A percentile compares a stretch with the other conserved stretches of the same genome.
Evolutionary conservation across 1,139 yeast genomes (phyloP).

Genomic region (Geotrichum histeridarum): DNA sequence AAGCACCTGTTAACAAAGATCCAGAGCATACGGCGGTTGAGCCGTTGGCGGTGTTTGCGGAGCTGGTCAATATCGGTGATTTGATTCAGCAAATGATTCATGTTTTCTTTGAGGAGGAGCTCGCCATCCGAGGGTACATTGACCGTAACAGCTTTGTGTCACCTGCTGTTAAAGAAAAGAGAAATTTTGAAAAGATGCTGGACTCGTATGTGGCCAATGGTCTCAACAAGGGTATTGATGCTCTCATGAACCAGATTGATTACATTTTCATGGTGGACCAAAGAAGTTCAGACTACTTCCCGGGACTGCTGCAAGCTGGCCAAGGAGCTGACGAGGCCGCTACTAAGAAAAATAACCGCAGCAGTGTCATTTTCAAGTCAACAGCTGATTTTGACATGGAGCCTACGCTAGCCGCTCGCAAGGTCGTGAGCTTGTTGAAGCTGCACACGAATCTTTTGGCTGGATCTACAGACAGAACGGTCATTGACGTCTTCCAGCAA

Average conservation of each 20-base stretch:
- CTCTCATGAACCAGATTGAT: conserved; percentile 71
- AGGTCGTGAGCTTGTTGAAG: conserved; percentile 57
- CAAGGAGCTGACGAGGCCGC: neutral
- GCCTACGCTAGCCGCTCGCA: conserved; percentile 67
- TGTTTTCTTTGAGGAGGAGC: conserved; percentile 83
- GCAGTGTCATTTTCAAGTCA: conserved; percentile 9
- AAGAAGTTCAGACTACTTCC: conserved; percentile 46
- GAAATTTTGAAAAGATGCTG: conserved; percentile 69
- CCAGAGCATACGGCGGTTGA: conserved; percentile 45
- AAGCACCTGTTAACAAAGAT: neutral
- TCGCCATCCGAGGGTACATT: conserved; percentile 56
- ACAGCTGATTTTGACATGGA: conserved; percentile 42
- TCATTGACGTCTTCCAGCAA: conserved; percentile 88
- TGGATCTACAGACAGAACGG: conserved; percentile 82
- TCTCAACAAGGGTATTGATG: conserved; percentile 81
- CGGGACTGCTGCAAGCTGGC: neutral
- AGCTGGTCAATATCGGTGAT: conserved; percentile 87
- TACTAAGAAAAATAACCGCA: neutral
- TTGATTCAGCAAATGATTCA: conserved; percentile 88
- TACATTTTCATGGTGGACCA: conserved; percentile 49
- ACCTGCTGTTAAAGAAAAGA: conserved; percentile 74
- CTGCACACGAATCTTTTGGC: conserved; percentile 72
- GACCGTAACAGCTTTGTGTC: conserved; percentile 73
- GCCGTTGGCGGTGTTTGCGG: conserved; percentile 83
- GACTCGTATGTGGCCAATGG: conserved; percentile 93